phyloP scores from a whole-genome alignment of 352 stramenopile genomes.

The Phytophthora ohioensis region DNA sequence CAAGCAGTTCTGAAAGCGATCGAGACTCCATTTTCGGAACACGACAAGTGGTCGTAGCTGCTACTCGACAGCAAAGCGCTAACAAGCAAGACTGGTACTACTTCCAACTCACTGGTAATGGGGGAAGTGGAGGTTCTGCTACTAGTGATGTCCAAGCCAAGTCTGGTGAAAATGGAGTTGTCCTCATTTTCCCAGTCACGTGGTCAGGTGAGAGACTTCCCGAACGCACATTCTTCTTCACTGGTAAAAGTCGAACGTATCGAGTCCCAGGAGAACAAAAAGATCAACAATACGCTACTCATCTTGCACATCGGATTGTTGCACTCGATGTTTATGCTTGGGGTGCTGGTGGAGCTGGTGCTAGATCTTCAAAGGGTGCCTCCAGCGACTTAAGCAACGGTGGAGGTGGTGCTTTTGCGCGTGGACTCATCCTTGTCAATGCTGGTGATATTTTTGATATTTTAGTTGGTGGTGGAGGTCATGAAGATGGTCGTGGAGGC shows the following conservation, averaged over 20 bases:
- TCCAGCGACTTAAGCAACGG: slow-evolving; percentile 47
- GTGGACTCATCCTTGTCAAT: slow-evolving; percentile 56
- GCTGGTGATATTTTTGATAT: slow-evolving; percentile 60
- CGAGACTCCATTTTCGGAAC: not conserved
- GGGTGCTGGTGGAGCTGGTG: slow-evolving; percentile 77
- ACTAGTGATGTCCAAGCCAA: slow-evolving; percentile 16
- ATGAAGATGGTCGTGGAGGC: slow-evolving; percentile 50
- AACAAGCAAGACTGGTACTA: slow-evolving; percentile 73
- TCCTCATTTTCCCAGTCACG: slow-evolving; percentile 70
- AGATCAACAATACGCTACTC: slow-evolving; percentile 4
- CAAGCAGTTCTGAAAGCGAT: not conserved
- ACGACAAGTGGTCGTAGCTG: slow-evolving; percentile 35
- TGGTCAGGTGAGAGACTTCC: slow-evolving; percentile 49
- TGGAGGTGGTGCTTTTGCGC: slow-evolving; percentile 78
- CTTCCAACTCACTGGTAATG: slow-evolving; percentile 58
- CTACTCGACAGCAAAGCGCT: slow-evolving; percentile 39
- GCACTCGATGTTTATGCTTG: slow-evolving; percentile 78
- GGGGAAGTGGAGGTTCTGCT: slow-evolving; percentile 43
- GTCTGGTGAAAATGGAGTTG: slow-evolving; percentile 57
- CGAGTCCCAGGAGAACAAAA: slow-evolving; percentile 36
- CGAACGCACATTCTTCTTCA: slow-evolving; percentile 62
- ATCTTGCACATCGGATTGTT: slow-evolving; percentile 49
- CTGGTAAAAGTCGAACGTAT: slow-evolving; percentile 36
- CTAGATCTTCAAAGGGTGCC: slow-evolving; percentile 23
- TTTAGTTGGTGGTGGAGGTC: slow-evolving; percentile 66